Evolutionary conservation across 177 flowering plant species (phyloP), one percentile per base, ranked within the genome.

Genomic region (Telopea speciosissima): DNA sequence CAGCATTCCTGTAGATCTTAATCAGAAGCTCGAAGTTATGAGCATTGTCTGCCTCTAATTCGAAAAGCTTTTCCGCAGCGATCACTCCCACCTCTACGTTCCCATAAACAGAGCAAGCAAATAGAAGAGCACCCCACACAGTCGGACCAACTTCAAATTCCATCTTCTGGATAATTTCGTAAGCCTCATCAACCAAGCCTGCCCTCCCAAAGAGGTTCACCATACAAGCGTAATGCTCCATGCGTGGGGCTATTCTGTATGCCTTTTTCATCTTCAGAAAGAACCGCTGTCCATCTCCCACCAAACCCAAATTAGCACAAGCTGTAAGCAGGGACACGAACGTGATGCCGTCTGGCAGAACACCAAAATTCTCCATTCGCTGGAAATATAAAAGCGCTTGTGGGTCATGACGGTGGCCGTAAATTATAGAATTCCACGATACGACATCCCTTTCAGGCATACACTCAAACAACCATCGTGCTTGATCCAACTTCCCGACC

Each of bases 141-240:
- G 92, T 89, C 14, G 91, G 83, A 63, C 97, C 93, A 17, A 90
- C 90, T 65, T 83, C 86, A 62, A 84, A 77, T 63, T 80, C 86
- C 91, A 90, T 89, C 70, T 83, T 77, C 25, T 45, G 60, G 58
- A 91, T 74, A 10, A 89, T 64, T 2, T 76, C 81, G 73, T 86
- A 88, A 23, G 97, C 97, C 73, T 95, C 81, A 19, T 72, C 65
- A 1, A 91, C 75, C 69, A 90, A 63, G 1, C 97, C 93, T 13
- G 89, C 88, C 76, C 90, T 84, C 61, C 88, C 97, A 25, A 87
- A 84, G 10, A 95, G 86, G 73, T 90, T 90, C 73, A 90, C 98
- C 91, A 90, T 80, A 62, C 99, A 89, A 8, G 87, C 89, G 72
- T 86, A 86, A 77, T 95, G 99, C 78, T 95, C 98, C 90, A 87